A percentile compares a stretch with the other conserved stretches of the same genome.
phyloP scores from a whole-genome alignment of 2,329 filamentous ascomycete genomes.

The Xylariaceae sp. region DNA sequence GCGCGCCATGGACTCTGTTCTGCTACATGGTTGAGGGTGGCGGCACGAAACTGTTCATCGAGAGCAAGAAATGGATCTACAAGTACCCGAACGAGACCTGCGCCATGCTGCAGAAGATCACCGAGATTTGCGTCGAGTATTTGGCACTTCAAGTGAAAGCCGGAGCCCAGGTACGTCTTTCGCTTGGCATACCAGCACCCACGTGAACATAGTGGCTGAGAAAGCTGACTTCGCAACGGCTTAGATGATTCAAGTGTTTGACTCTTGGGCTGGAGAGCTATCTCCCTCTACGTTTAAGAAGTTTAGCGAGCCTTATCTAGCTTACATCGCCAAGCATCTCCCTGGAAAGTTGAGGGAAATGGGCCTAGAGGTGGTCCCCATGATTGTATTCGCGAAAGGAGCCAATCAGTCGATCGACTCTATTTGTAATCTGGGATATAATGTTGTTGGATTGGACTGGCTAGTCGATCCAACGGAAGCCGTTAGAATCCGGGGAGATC shows the following conservation, averaged over 20 bases:
- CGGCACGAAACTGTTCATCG: constrained; percentile 88
- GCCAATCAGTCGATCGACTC: constrained; percentile 92
- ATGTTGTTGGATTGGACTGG: constrained; percentile 95
- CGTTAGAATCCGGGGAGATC: constrained; percentile 68
- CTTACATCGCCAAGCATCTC: constrained; percentile 75
- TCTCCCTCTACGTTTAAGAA: constrained; percentile 76
- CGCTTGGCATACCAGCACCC: background rate
- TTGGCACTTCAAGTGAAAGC: constrained; percentile 87
- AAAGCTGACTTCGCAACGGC: background rate
- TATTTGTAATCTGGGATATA: constrained; percentile 81
- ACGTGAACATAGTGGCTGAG: background rate
- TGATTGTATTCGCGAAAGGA: constrained; percentile 98
- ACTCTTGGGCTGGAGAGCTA: constrained; percentile 95
- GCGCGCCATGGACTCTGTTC: constrained; percentile 91
- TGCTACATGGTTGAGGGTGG: constrained; percentile 99
- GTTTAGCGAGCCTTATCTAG: constrained; percentile 82
- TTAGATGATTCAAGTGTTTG: constrained; percentile 89
- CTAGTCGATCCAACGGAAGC: constrained; percentile 83
- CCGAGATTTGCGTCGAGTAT: constrained; percentile 92
- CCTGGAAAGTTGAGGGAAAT: constrained; percentile 69
- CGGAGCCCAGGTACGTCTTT: constrained; percentile 66
- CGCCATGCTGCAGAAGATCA: constrained; percentile 80
- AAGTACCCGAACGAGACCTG: constrained; percentile 77
- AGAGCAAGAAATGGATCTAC: constrained; percentile 96
- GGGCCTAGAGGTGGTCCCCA: constrained; percentile 75